Conservation (phyloP, 495 filamentous ascomycete genomes). For the Filosporella fistucella region DNA sequence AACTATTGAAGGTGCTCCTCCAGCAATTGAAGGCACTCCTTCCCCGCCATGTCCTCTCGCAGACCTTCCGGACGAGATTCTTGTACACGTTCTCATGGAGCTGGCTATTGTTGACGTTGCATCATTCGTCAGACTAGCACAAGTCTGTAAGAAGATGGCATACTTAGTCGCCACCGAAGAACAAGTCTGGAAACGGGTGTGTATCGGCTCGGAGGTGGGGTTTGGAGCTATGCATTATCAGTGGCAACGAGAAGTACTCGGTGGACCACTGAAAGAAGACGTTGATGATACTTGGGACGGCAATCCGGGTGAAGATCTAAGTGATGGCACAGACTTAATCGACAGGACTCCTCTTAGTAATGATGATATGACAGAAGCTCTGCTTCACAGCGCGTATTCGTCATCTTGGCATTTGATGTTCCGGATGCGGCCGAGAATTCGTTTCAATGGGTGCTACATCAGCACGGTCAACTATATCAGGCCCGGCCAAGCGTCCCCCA, state of each 20-base stretch:
- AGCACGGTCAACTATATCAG: constrained; percentile 93
- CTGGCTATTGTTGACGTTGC: constrained; percentile 74
- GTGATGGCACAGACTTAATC: constrained; percentile 18
- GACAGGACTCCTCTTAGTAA: constrained; percentile 11
- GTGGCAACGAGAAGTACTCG: constrained; percentile 60
- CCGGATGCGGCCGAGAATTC: constrained; percentile 74
- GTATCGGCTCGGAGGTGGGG: constrained; percentile 64
- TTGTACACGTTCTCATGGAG: constrained; percentile 67
- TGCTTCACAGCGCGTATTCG: constrained; percentile 37
- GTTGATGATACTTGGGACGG: constrained; percentile 16
- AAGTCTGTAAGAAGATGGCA: constrained; percentile 83
- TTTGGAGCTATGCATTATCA: constrained; percentile 83
- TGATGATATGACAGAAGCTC: constrained; percentile 26
- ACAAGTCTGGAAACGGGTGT: constrained; percentile 81
- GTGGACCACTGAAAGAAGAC: constrained; percentile 39
- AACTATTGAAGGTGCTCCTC: constrained; percentile 51
- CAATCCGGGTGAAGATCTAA: constrained; percentile 6
- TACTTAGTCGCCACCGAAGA: constrained; percentile 83
- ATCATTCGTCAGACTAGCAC: constrained; percentile 69
- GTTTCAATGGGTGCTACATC: constrained; percentile 95
- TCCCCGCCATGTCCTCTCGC: constrained; percentile 74
- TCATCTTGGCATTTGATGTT: constrained; percentile 65
- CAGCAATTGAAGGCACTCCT: constrained; percentile 57
- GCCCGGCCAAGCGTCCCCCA: constrained; percentile 57
- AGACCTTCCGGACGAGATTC: constrained; percentile 73